Evolutionary conservation across 192 early-diverging fungal genomes (phyloP).

Genomic region (Helicostylum pulchrum): DNA sequence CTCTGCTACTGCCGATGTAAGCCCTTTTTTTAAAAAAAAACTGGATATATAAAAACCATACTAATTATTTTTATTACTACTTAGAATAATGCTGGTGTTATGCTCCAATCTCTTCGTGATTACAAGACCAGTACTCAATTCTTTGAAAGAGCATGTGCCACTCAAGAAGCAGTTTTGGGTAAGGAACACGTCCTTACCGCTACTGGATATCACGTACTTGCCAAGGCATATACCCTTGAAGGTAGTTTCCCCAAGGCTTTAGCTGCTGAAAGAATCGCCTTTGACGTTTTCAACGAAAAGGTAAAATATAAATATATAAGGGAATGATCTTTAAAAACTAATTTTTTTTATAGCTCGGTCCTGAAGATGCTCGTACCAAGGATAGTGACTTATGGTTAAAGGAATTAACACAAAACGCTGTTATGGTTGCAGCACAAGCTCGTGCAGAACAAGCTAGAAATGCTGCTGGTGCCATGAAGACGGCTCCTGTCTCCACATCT

Average conservation of each 20-base stretch:
- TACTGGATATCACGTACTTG: conserved; percentile 70
- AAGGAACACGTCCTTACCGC: conserved; percentile 67
- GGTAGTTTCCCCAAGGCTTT: conserved; percentile 78
- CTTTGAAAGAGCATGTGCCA: conserved; percentile 67
- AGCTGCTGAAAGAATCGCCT: conserved; percentile 64
- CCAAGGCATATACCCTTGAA: conserved; percentile 66
- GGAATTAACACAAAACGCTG: conserved; percentile 61
- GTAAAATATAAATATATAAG: conserved; percentile 26
- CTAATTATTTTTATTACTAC: background rate
- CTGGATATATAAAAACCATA: conserved; percentile 16
- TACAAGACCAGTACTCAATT: conserved; percentile 61
- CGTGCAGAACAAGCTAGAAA: conserved; percentile 11
- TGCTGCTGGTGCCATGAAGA: background rate
- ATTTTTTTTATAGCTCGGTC: conserved; percentile 50
- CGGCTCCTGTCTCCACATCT: background rate
- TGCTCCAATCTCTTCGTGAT: conserved; percentile 69
- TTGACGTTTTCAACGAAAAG: conserved; percentile 54
- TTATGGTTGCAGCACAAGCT: conserved; percentile 37
- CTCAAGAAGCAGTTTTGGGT: conserved; percentile 64
- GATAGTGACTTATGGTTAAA: conserved; percentile 65
- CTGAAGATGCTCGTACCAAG: conserved; percentile 69
- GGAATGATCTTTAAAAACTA: background rate
- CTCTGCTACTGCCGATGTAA: conserved; percentile 77
- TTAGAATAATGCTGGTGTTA: conserved; percentile 67
- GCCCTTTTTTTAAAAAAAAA: conserved; percentile 23